phyloP scores from a whole-genome alignment of 1,284 basidiomycete genomes.

The Gomphus bonarii region DNA sequence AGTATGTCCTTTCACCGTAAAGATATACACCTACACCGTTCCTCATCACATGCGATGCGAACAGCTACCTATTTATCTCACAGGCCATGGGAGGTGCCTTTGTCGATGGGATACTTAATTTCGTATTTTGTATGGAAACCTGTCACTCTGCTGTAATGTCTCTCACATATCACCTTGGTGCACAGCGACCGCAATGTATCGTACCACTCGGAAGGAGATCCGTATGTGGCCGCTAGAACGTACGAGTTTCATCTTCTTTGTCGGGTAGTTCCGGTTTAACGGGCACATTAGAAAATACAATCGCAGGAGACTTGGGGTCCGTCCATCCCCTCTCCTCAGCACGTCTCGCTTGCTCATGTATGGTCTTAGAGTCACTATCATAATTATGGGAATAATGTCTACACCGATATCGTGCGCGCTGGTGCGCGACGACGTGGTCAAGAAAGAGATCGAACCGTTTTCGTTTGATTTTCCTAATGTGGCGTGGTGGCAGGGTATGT shows the following conservation, averaged over 20 bases:
- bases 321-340: not conserved
- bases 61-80: not conserved
- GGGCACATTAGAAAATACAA: not conserved
- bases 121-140: not conserved
- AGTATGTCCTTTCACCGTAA: not conserved
- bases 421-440: not conserved
- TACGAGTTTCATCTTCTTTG: not conserved
- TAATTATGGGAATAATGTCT: conserved; percentile 5
- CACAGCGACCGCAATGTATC: not conserved
- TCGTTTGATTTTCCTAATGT: conserved; percentile 1
- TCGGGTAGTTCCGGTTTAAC: not conserved
- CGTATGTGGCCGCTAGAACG: conserved; percentile 8
- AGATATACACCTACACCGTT: not conserved
- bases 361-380: conserved; percentile 1
- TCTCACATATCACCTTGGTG: not conserved
- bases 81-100: conserved; percentile 6
- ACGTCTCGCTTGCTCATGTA: not conserved
- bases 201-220: conserved; percentile 1
- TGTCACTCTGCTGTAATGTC: not conserved
- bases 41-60: not conserved
- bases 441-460: conserved; percentile 2
- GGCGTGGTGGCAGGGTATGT: not conserved
- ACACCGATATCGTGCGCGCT: not conserved
- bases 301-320: conserved; percentile 9
- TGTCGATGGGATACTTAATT: not conserved